Evolutionary conservation across 169 alveolate genomes (phyloP).

Genomic region (Amoebophrya sp.): DNA sequence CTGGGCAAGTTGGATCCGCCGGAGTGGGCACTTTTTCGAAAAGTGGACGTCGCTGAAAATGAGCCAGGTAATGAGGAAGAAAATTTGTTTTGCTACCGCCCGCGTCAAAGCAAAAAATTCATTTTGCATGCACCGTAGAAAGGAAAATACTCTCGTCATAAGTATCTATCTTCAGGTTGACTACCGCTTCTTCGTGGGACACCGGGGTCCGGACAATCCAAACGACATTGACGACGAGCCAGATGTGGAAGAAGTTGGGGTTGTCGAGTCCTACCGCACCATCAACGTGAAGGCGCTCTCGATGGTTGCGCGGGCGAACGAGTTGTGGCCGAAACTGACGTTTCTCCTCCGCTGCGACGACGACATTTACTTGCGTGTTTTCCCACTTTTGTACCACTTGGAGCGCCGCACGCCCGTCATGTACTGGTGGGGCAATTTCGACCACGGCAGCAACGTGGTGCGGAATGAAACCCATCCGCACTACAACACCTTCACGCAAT

Average conservation of each 20-base stretch:
- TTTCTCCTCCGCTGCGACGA: slow-evolving; percentile 1
- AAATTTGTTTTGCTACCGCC: too few species aligned
- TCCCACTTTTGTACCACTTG: background rate
- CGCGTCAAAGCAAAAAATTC: too few species aligned
- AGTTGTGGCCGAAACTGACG: background rate
- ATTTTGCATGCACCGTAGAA: too few species aligned
- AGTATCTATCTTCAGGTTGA: background rate
- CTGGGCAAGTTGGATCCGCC: background rate
- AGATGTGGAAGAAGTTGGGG: background rate
- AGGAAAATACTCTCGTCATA: too few species aligned
- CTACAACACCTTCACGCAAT: background rate
- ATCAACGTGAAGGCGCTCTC: background rate
- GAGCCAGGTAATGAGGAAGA: background rate
- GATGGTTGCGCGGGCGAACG: background rate
- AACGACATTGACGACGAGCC: background rate
- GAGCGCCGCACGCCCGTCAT: background rate
- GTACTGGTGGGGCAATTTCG: slow-evolving; percentile 22
- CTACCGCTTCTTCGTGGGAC: background rate
- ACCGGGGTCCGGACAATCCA: background rate
- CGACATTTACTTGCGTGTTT: background rate
- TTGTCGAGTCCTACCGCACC: background rate
- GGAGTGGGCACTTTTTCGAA: background rate
- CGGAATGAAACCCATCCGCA: background rate
- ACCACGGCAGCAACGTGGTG: background rate
- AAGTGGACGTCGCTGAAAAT: background rate